Evolutionary conservation across 495 filamentous ascomycete species (phyloP).

Genomic region (Neurospora tetrasperma): DNA sequence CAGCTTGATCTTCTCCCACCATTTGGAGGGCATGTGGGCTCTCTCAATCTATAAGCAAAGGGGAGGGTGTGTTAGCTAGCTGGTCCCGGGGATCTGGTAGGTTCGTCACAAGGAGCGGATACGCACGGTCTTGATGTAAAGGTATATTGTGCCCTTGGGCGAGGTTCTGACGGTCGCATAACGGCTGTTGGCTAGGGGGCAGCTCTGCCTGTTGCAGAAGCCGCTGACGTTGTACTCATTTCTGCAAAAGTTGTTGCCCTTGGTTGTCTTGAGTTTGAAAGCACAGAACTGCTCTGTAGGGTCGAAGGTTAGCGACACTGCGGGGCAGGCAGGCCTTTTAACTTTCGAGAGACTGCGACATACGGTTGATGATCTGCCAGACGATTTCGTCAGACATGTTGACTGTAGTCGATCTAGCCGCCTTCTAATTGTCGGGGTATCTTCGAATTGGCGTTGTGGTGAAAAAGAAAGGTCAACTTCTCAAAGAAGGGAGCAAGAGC

Average conservation of each 20-base stretch:
- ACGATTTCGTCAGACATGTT: slow-evolving; percentile 83
- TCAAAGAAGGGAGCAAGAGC: not conserved
- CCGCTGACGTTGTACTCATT: slow-evolving; percentile 76
- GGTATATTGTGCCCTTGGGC: slow-evolving; percentile 72
- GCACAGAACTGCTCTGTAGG: slow-evolving; percentile 77
- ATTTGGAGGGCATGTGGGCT: slow-evolving; percentile 78
- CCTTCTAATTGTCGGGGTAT: not conserved
- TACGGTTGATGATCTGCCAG: slow-evolving; percentile 48
- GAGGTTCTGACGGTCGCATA: slow-evolving; percentile 90
- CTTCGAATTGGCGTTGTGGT: not conserved
- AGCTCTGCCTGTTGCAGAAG: slow-evolving; percentile 89
- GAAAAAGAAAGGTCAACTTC: not conserved
- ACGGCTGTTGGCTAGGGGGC: slow-evolving; percentile 87
- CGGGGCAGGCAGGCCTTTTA: not conserved
- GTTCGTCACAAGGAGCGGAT: not conserved
- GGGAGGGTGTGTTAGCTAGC: not conserved
- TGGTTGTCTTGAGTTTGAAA: slow-evolving; percentile 93
- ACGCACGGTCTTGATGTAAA: slow-evolving; percentile 88
- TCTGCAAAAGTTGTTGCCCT: slow-evolving; percentile 94
- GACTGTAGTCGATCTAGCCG: not conserved
- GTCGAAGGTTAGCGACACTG: slow-evolving; percentile 7
- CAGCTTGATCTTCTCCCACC: slow-evolving; percentile 90
- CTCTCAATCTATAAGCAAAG: slow-evolving; percentile 45
- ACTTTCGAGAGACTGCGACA: not conserved
- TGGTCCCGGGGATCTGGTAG: not conserved